phyloP scores from a whole-genome alignment of 1,284 basidiomycete species.

The Pterula multifida region DNA sequence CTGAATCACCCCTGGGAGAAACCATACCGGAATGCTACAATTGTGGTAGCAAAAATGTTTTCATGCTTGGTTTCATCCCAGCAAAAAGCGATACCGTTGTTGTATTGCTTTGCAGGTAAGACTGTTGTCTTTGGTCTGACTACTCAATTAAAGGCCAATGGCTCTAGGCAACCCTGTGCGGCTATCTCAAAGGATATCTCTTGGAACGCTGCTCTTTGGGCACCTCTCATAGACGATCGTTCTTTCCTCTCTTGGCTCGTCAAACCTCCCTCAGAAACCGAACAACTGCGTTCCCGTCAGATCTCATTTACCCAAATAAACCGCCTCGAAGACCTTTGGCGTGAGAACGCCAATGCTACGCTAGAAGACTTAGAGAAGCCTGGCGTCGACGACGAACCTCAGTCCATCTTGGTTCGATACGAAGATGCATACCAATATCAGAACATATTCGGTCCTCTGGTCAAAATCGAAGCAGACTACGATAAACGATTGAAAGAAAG shows the following conservation, averaged over 20 bases:
- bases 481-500: conserved; percentile 97
- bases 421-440: conserved; percentile 99
- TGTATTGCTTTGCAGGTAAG: conserved; percentile 91
- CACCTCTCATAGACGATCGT: conserved; percentile 95
- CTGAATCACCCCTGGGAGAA: conserved; percentile 91
- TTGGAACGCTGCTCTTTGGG: conserved; percentile 98
- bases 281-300: conserved; percentile 89
- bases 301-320: conserved; percentile 97
- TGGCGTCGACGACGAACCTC: conserved; percentile 93
- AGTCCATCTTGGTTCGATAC: conserved; percentile 81
- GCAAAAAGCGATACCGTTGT: conserved; percentile 99
- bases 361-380: conserved; percentile 96
- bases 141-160: conserved; percentile 2
- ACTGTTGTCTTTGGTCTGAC: conserved; percentile 8
- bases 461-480: conserved; percentile 99
- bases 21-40: conserved; percentile 98
- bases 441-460: conserved; percentile 96
- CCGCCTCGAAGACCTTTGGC: conserved; percentile 95
- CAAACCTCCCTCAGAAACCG: conserved; percentile 91
- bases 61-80: conserved; percentile 98
- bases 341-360: conserved; percentile 89
- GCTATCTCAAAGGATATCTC: conserved; percentile 96
- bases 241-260: conserved; percentile 98
- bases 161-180: conserved; percentile 85
- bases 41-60: conserved; percentile 99